Evolutionary conservation across 257 asterid species (phyloP), one percentile per base, ranked within the genome.

Genomic region (Lavandula angustifolia): DNA sequence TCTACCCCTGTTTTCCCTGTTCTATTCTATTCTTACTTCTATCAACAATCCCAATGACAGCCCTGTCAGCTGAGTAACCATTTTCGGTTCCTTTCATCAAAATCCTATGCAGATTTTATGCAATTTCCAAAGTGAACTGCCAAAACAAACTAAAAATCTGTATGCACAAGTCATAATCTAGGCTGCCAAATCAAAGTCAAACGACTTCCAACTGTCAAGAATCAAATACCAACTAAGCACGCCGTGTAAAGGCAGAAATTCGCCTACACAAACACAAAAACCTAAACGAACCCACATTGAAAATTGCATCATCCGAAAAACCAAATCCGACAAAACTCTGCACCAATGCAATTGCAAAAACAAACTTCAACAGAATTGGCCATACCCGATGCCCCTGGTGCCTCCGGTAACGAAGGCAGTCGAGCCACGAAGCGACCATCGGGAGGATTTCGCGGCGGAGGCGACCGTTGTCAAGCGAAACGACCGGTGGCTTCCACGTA

Each of bases 331-430:
- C 57, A 48, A 47, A 31, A 50, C 40, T 53, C 38, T 41, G 13
- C 27, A 51, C 7, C 37, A 22, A 27, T 42, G 12, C 47, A 10
- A 52, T 4, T 8, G 38, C 18, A n/a, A 38, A 37, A 67, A 6
- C 6, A 56, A n/a, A n/a, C 13, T 4, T 41, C 22, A 32, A 12
- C 9, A 0, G 11, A 60, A 32, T 22, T 42, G 32, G 17, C 14
- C 59, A 27, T 73, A 85, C 87, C 85, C 88, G 46, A 82, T 85
- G 33, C 88, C 88, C 66, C 83, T 74, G 62, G 85, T 85, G 69
- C 88, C 88, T 32, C 87, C 88, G 50, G 88, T 80, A 41, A 80
- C 88, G 32, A 85, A 83, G 49, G 88, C 86, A 48, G 81, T 80
- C 79, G 66, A 77, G 69, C 85, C 85, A 31, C 70, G 66, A 65